Evolutionary conservation across 2,329 filamentous ascomycete genomes (phyloP), one percentile per base, ranked within the genome.

Genomic region (Monilinia polystroma): DNA sequence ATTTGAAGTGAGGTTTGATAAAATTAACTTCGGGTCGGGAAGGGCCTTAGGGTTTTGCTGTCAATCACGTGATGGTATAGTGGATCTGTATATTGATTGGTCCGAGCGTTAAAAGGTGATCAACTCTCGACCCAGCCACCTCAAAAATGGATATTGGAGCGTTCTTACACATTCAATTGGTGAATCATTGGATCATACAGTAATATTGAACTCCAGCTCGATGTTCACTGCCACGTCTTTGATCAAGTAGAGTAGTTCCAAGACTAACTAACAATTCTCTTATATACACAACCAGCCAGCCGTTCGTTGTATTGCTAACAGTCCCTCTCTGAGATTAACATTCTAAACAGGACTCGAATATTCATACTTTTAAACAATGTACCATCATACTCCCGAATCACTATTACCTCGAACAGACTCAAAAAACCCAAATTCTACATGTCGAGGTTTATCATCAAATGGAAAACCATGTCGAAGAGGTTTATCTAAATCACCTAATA

Each of bases 401-500:
- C 80, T 90, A 38, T 81, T 97, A 67, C 85, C 84, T 67, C 90
- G 93, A 67, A 87, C 88, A 74, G 93, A 97, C 81, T 96, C 92
- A 63, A 92, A 90, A 76, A 89, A 96, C 72, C 89, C 93, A 2
- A 83, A 85, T 1, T 90, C 88, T 16, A 97, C 93, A 76, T 99
- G 95, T 79, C 88, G 89, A 79, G 95, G 95, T 67, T 86, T 98
- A 70, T 97, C 93, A 4, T 84, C 87, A 38, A 87, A 83, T 72
- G 95, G 95, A n/a, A 85, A 88, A 60, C 90, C 92, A 14, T 99
- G 95, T 80, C 87, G 94, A 70, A 86, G 92, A 63, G 82, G 88
- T 7, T 80, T 96, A 47, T 81, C 84, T 26, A 79, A 85, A 12
- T 70, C 74, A 18, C 72, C 69, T 43, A 66, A 70, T 49, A 70